Conservation (phyloP, 352 stramenopile species). For the Globisporangium perplexum region DNA sequence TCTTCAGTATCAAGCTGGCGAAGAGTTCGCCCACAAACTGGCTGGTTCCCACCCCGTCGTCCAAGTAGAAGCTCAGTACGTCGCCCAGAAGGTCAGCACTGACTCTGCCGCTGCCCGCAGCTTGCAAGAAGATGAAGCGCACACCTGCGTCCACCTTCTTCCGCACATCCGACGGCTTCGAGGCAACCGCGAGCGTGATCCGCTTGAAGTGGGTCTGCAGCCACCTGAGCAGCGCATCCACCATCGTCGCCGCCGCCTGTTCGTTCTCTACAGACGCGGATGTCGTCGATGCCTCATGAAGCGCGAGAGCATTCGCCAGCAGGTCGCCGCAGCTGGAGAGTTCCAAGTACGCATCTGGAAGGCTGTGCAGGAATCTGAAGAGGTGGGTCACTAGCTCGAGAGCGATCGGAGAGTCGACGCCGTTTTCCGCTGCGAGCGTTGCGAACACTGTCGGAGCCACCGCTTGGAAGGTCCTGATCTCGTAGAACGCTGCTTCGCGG, state of each 20-base stretch:
- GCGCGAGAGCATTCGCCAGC: constrained; percentile 9
- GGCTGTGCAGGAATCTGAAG: constrained; percentile 25
- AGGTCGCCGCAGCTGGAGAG: constrained; percentile 10
- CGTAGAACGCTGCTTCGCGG: constrained; percentile 75
- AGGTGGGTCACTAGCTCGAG: constrained; percentile 7
- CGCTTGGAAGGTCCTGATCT: constrained; percentile 46
- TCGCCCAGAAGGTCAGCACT: constrained; percentile 16
- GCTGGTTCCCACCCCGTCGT: constrained; percentile 5
- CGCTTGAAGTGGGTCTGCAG: constrained; percentile 14
- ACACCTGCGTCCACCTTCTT: constrained; percentile 4
- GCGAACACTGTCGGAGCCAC: constrained; percentile 36
- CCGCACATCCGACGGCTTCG: neutral
- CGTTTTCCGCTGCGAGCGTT: constrained; percentile 15
- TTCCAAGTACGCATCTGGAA: constrained; percentile 33
- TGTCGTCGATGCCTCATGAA: constrained; percentile 4
- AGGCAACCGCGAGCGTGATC: constrained; percentile 3
- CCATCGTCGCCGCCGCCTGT: constrained; percentile 1
- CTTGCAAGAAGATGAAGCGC: constrained; percentile 9
- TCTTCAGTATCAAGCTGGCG: constrained; percentile 1
- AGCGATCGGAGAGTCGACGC: neutral
- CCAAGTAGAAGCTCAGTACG: constrained; percentile 28
- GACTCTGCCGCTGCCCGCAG: neutral
- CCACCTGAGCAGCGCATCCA: constrained; percentile 11
- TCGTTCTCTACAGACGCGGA: neutral
- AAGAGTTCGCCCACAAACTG: constrained; percentile 35